Evolutionary conservation across 140 eudicot species (phyloP).

Genomic region (Flaveria floridana): DNA sequence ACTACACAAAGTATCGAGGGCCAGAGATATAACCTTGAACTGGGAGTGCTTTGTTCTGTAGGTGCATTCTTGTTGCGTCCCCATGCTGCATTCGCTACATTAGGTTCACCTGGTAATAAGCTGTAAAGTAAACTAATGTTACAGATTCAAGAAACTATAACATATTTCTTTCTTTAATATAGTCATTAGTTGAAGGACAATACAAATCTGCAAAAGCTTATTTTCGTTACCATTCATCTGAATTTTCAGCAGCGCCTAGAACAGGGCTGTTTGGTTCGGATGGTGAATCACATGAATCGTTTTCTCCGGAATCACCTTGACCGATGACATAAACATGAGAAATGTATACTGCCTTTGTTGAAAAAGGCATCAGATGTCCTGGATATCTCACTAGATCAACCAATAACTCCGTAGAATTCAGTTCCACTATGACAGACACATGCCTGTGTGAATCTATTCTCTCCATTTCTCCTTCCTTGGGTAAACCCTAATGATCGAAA

Average conservation of each 20-base stretch:
- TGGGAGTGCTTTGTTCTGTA: conserved; percentile 64
- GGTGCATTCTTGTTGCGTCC: conserved; percentile 50
- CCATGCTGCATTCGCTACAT: conserved; percentile 57
- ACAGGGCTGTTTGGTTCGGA: conserved; percentile 65
- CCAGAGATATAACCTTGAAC: conserved; percentile 53
- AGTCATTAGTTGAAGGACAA: conserved; percentile 17
- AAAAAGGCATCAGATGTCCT: conserved; percentile 63
- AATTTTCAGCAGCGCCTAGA: conserved; percentile 45
- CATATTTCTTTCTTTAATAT: not conserved
- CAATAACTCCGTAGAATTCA: conserved; percentile 53
- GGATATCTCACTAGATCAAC: conserved; percentile 75
- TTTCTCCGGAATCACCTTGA: conserved; percentile 78
- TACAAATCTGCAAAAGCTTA: conserved; percentile 19
- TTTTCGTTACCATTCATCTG: conserved; percentile 50
- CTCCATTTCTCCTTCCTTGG: conserved; percentile 66
- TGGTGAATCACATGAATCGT: conserved; percentile 74
- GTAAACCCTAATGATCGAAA: conserved; percentile 55
- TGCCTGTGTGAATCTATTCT: conserved; percentile 65
- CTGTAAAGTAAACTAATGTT: conserved; percentile 33
- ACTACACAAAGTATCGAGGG: not conserved
- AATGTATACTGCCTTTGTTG: conserved; percentile 55
- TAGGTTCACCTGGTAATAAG: conserved; percentile 56
- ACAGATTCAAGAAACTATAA: conserved; percentile 26
- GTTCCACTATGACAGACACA: conserved; percentile 56
- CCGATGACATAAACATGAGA: conserved; percentile 65